Evolutionary conservation across 192 early-diverging fungal species (phyloP), one percentile per base, ranked within the genome.

Genomic region (Coemansia asiatica): DNA sequence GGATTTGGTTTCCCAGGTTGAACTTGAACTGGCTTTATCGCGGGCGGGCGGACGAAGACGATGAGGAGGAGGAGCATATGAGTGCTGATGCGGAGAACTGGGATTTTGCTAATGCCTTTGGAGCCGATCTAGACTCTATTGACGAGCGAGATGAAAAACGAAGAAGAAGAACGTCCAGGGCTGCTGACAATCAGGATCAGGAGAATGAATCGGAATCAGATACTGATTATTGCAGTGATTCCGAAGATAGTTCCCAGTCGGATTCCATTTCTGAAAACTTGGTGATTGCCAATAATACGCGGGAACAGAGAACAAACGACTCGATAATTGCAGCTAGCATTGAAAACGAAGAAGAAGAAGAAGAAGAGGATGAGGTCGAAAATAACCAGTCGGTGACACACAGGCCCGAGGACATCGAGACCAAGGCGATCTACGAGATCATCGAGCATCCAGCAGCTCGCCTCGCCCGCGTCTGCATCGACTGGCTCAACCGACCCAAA

Each of bases 1-100:
- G 65, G 22, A 15, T 79, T 4, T 79, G 76, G 76, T 48, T 79
- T n/a, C 76, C 76, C 13, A 56, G 59, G 36, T 56, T 79, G 27
- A 66, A 12, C 18, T 69, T 67, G 76, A 58, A 59, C 29, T 79
- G 76, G 76, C 61, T 79, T 18, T 67, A 70, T 46, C 50, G 62
- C 33, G 66, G 67, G 0, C 58, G 60, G 2, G 49, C 55, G 12
- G 56, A 62, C 16, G 69, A 65, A 2, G 76, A 78, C 10, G 67
- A 70, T 13, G 64, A 69, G 13, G 25, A 55, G 49, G 60, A 79
- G n/a, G 54, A 64, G 26, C 55, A 63, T 10, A 31, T 64, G 3
- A 54, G 63, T 16, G 66, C 58, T 2, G 60, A 64, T 19, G 28
- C 49, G 6, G 76, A 69, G 22, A 28, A 64, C 29, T 66, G 64